phyloP scores from a whole-genome alignment of 2,329 filamentous ascomycete species.

The Simplicillium aogashimaense region DNA sequence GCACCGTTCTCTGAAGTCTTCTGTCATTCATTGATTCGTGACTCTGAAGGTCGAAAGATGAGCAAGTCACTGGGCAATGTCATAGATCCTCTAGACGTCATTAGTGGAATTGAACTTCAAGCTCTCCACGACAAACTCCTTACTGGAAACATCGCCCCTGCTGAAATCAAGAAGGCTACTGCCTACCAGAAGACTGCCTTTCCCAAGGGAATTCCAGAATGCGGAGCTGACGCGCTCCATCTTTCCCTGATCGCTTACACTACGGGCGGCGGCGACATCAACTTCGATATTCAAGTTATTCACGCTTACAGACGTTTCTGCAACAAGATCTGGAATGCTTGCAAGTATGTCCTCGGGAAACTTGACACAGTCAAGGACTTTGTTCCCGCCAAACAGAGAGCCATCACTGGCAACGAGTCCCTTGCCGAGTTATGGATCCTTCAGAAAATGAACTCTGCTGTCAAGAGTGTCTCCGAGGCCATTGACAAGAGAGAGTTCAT shows the following conservation, averaged over 20 bases:
- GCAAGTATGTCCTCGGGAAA: slow-evolving; percentile 74
- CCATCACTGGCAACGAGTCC: slow-evolving; percentile 15
- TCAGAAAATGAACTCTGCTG: slow-evolving; percentile 57
- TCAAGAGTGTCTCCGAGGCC: slow-evolving; percentile 55
- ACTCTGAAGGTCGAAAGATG: slow-evolving; percentile 86
- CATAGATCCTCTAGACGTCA: slow-evolving; percentile 79
- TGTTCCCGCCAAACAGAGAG: slow-evolving; percentile 32
- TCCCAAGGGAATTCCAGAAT: slow-evolving; percentile 79
- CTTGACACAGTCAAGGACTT: slow-evolving; percentile 44
- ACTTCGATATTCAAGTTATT: slow-evolving; percentile 77
- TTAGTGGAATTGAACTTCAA: slow-evolving; percentile 66
- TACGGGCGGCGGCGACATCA: slow-evolving; percentile 63
- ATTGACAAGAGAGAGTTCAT: slow-evolving; percentile 56
- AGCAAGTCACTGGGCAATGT: slow-evolving; percentile 86
- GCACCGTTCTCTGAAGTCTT: slow-evolving; percentile 84
- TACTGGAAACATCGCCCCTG: slow-evolving; percentile 65
- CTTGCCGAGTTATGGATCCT: slow-evolving; percentile 35
- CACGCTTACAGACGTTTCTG: slow-evolving; percentile 81
- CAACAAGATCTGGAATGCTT: slow-evolving; percentile 83
- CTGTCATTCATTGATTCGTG: slow-evolving; percentile 44
- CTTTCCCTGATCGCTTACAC: slow-evolving; percentile 83
- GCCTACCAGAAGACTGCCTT: slow-evolving; percentile 84
- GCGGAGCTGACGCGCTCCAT: slow-evolving; percentile 73
- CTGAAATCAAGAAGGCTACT: slow-evolving; percentile 66
- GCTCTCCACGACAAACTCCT: slow-evolving; percentile 66